phyloP scores from a whole-genome alignment of 2,329 filamentous ascomycete genomes.

The Ceratocystis huliohia region DNA sequence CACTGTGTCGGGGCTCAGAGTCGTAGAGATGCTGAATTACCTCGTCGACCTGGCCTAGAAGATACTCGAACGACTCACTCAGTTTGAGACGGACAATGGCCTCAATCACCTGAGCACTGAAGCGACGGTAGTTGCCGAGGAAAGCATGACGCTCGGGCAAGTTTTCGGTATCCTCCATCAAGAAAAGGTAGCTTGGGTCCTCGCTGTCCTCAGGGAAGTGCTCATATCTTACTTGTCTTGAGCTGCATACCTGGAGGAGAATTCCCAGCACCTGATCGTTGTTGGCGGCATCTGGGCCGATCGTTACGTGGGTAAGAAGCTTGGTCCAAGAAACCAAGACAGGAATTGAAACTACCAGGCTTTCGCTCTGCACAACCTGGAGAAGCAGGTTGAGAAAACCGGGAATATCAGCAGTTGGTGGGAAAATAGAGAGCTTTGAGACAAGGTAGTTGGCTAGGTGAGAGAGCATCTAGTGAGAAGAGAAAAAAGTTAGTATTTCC shows the following conservation, averaged over 20 bases:
- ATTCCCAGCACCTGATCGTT: conserved; percentile 53
- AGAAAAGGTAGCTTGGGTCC: conserved; percentile 65
- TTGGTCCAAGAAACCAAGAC: conserved; percentile 82
- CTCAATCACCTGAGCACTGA: conserved; percentile 79
- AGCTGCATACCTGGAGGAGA: conserved; percentile 70
- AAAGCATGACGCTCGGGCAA: conserved; percentile 89
- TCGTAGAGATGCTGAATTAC: conserved; percentile 65
- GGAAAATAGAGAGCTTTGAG: conserved; percentile 56
- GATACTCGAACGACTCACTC: conserved; percentile 74
- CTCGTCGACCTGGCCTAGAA: conserved; percentile 65
- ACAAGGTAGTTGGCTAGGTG: conserved; percentile 76
- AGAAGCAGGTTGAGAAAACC: conserved; percentile 71
- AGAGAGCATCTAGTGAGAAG: conserved; percentile 55
- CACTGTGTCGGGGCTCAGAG: conserved; percentile 52
- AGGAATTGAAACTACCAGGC: conserved; percentile 85
- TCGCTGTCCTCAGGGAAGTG: conserved; percentile 68
- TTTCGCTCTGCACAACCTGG: conserved; percentile 67
- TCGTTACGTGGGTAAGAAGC: conserved; percentile 58
- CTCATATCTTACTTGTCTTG: conserved; percentile 77
- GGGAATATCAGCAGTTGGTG: conserved; percentile 50
- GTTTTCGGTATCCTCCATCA: conserved; percentile 90
- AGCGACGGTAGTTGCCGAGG: conserved; percentile 85
- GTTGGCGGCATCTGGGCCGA: conserved; percentile 51
- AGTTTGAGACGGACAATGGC: conserved; percentile 69
- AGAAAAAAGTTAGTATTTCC: conserved; percentile 5